phyloP scores from a whole-genome alignment of 108 stramenopile species.

The Nitzschia sp. region DNA sequence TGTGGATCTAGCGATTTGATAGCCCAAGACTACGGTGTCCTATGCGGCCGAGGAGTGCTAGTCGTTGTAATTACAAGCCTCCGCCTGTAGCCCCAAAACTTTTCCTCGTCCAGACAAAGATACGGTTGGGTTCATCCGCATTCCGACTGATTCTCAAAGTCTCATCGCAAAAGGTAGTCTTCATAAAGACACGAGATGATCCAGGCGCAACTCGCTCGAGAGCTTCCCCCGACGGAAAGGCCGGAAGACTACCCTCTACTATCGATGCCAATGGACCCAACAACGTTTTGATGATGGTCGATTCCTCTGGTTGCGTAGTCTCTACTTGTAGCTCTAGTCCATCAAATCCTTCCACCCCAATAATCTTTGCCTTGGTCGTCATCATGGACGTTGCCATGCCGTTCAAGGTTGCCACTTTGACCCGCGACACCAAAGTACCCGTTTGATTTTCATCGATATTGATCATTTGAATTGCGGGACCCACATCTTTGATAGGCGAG shows the following conservation, averaged over 20 bases:
- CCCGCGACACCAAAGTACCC: conserved; percentile 71
- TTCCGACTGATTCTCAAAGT: conserved; percentile 69
- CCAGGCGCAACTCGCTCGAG: conserved; percentile 69
- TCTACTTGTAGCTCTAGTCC: conserved; percentile 65
- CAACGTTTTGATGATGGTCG: conserved; percentile 52
- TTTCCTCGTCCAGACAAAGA: conserved; percentile 76
- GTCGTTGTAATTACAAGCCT: too few species aligned
- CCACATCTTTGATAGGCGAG: conserved; percentile 79
- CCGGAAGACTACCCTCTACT: conserved; percentile 56
- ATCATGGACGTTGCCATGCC: conserved; percentile 88
- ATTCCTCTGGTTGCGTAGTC: conserved; percentile 82
- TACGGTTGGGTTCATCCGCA: conserved; percentile 50
- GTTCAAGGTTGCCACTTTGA: conserved; percentile 82
- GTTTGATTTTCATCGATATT: conserved; percentile 42
- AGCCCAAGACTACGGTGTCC: too few species aligned
- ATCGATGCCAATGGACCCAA: conserved; percentile 68
- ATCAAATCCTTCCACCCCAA: conserved; percentile 59
- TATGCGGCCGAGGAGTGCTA: too few species aligned
- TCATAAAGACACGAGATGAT: conserved; percentile 71
- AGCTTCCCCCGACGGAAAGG: conserved; percentile 81
- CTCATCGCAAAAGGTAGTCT: conserved; percentile 79
- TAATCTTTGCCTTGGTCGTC: conserved; percentile 70
- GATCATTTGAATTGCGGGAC: conserved; percentile 80
- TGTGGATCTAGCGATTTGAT: too few species aligned
- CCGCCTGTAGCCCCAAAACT: conserved; percentile 35